Conservation (phyloP, 805 yeast species). For the Metschnikowia lochheadii region DNA sequence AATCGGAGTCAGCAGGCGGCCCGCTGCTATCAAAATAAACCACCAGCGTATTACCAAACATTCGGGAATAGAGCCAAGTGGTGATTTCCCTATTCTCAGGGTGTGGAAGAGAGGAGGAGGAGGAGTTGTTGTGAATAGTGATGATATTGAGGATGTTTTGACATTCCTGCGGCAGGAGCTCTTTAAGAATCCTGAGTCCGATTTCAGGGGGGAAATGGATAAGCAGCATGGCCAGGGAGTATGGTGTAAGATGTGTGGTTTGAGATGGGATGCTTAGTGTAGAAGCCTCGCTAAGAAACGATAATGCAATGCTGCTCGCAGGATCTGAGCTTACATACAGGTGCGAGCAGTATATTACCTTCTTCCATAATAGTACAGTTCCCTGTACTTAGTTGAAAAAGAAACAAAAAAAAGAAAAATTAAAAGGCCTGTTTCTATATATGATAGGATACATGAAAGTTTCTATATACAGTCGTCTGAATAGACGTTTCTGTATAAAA, state of each 20-base stretch:
- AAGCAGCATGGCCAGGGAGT: neutral
- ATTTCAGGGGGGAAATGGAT: slow-evolving; percentile 11
- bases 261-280: neutral
- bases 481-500: too few species aligned
- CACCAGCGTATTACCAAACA: slow-evolving; percentile 9
- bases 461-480: too few species aligned
- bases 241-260: neutral
- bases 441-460: too few species aligned
- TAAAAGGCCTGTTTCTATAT: too few species aligned
- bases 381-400: too few species aligned
- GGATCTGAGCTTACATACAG: neutral
- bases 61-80: slow-evolving; percentile 9
- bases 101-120: neutral
- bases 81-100: neutral
- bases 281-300: neutral
- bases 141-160: neutral
- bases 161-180: slow-evolving; percentile 10
- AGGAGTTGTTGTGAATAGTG: neutral
- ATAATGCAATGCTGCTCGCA: neutral
- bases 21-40: slow-evolving; percentile 5
- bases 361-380: too few species aligned
- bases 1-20: slow-evolving; percentile 6
- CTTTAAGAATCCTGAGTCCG: slow-evolving; percentile 9
- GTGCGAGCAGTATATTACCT: neutral
- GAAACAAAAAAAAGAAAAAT: too few species aligned